phyloP scores from a whole-genome alignment of 2,329 filamentous ascomycete genomes.

The Colletotrichum sp. region DNA sequence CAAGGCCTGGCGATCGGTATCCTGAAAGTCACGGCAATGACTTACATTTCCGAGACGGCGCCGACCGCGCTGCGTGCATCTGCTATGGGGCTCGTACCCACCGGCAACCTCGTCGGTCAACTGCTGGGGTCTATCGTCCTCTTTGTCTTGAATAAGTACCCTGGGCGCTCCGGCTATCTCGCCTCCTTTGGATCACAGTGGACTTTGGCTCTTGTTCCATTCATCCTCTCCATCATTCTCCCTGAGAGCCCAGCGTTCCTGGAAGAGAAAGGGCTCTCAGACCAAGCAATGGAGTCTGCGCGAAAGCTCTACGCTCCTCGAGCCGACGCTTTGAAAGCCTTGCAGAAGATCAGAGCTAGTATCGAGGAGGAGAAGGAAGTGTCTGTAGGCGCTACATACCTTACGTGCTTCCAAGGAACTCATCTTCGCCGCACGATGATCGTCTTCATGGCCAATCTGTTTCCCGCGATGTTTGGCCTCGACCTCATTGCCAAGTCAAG shows the following conservation, averaged over 20 bases:
- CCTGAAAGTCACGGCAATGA: constrained; percentile 28
- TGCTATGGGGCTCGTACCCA: constrained; percentile 32
- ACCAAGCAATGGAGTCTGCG: constrained; percentile 22
- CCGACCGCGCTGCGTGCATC: constrained; percentile 29
- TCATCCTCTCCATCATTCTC: constrained; percentile 28
- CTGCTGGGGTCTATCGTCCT: constrained; percentile 28
- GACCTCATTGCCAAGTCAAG: constrained; percentile 44
- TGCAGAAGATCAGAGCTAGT: constrained; percentile 26
- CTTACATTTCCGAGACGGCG: constrained; percentile 43
- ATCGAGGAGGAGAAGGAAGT: constrained; percentile 47
- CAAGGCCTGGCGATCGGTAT: constrained; percentile 31
- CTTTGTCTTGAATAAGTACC: constrained; percentile 24
- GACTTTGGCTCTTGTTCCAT: constrained; percentile 22
- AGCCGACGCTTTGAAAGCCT: constrained; percentile 8
- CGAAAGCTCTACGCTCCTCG: constrained; percentile 25
- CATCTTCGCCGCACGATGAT: constrained; percentile 46
- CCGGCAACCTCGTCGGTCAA: constrained; percentile 29
- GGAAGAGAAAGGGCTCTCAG: constrained; percentile 21
- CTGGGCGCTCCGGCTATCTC: constrained; percentile 24
- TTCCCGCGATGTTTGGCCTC: constrained; percentile 50
- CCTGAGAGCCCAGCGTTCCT: constrained; percentile 31
- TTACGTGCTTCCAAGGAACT: constrained; percentile 46
- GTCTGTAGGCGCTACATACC: constrained; percentile 35
- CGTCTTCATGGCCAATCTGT: constrained; percentile 41
- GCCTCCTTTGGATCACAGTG: constrained; percentile 30